Conservation (phyloP, 495 filamentous ascomycete genomes). For the Podospora pseudoanserina region DNA sequence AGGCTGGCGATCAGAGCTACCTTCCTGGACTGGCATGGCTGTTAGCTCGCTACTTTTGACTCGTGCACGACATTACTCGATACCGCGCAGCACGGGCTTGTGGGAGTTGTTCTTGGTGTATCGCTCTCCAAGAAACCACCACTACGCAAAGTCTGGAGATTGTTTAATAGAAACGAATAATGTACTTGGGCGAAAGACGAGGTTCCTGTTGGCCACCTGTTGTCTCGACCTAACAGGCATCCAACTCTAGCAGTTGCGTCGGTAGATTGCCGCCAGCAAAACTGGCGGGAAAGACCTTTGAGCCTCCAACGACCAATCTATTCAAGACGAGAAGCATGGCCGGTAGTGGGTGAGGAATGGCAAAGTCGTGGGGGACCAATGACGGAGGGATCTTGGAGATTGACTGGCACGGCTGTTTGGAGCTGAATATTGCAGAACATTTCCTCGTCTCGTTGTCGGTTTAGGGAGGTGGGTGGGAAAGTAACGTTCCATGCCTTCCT, state of each 20-base stretch:
- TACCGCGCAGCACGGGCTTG: background rate
- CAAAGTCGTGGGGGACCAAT: background rate
- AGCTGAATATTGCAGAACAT: background rate
- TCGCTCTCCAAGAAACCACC: too few relatives aligned
- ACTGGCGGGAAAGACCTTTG: background rate
- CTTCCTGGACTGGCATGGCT: background rate
- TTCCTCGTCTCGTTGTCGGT: too few relatives aligned
- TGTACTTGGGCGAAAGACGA: background rate
- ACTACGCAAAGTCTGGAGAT: too few relatives aligned
- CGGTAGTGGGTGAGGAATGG: background rate
- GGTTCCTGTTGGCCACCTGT: background rate
- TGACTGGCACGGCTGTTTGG: background rate
- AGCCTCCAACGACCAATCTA: background rate
- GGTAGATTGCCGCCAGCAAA: background rate
- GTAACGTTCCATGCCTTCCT: constrained; percentile 3
- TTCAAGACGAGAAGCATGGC: background rate
- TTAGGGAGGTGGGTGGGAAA: background rate
- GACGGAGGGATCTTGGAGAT: background rate
- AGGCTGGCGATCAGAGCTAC: background rate
- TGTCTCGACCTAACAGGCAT: background rate
- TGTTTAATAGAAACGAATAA: background rate
- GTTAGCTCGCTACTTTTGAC: background rate
- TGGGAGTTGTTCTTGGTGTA: too few relatives aligned
- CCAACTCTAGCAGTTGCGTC: background rate
- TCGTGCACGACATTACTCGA: background rate